Evolutionary conservation across 75 land plant genomes (phyloP), one percentile per base, ranked within the genome.

Genomic region (Pseudotsuga menziesii): DNA sequence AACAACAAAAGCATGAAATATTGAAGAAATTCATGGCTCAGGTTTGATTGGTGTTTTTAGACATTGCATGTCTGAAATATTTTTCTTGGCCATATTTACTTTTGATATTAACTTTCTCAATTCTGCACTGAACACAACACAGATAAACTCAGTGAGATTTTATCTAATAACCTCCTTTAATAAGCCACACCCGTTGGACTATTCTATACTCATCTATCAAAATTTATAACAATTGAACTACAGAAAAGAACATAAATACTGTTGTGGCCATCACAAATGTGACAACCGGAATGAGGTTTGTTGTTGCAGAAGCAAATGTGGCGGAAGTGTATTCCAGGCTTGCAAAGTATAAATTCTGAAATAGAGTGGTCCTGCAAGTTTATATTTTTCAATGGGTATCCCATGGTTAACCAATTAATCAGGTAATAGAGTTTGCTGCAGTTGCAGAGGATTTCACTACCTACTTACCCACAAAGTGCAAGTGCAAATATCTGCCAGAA

Each of bases 11-110:
- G 79, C 89, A 93, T 23, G 94, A 95, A 60, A 82, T 95, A 20
- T 82, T 95, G 5, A 91, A 95, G 88, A 88, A 91, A 61, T 95
- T 93, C 74, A 95, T 95, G 98, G 84, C 95, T 61, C 83, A 93
- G 95, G 95, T 91, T 57, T 73, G 66, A 35, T 67, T 23, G 23
- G 66, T 52, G 54, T 75, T 11, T 29, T 29, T 0, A 1, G 32
- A 29, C 32, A 29, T 29, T 29, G 32, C 41, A 11, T 63, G 55
- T 35, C n/a, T 16, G 19, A 14, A 26, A 63, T 0, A 20, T 15
- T 32, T 64, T 29, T 39, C 69, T 29, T 64, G 69, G 2, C 69
- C 69, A 64, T 6, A 35, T 35, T 14, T 26, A 15, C 4, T 64
- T 16, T 20, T 64, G 17, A 64, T 64, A 32, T 29, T 16, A 16